Percentiles rank a stretch among this genome's conserved stretches.
Conservation (phyloP, 768 basidiomycete genomes). For the Mycena chlorophos region DNA sequence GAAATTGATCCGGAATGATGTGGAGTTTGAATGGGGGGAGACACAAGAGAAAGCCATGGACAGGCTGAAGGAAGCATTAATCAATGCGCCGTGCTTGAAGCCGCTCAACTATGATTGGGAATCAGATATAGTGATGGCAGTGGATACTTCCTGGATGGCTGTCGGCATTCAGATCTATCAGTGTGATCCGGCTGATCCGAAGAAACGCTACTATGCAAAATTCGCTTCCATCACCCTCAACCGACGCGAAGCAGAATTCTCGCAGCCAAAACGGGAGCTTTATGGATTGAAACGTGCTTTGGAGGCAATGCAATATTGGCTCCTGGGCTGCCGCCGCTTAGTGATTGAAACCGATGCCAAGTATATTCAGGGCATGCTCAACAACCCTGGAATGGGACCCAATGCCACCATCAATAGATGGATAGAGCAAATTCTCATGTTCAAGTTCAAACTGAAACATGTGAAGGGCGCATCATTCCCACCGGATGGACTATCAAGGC, state of each 20-base stretch:
- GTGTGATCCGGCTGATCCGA: slow-evolving; percentile 4
- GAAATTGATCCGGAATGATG: not conserved
- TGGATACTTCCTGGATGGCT: too few species aligned
- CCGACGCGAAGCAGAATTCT: slow-evolving; percentile 10
- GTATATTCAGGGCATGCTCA: slow-evolving; percentile 24
- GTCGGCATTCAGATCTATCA: slow-evolving; percentile 21
- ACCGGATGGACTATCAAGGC: slow-evolving; percentile 24
- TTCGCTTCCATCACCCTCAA: slow-evolving; percentile 31
- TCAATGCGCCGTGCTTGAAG: too few species aligned
- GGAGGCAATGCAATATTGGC: slow-evolving; percentile 7
- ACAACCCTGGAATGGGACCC: slow-evolving; percentile 20
- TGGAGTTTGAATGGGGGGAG: not conserved
- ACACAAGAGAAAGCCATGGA: slow-evolving; percentile 1
- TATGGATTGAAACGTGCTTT: slow-evolving; percentile 24
- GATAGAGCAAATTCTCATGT: slow-evolving; percentile 24
- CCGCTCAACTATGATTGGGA: too few species aligned
- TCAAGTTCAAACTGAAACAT: slow-evolving; percentile 22
- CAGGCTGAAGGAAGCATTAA: not conserved
- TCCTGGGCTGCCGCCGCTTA: slow-evolving; percentile 20
- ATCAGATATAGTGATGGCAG: too few species aligned
- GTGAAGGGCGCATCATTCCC: slow-evolving; percentile 11
- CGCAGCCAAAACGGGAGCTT: slow-evolving; percentile 31
- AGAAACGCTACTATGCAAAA: slow-evolving; percentile 15
- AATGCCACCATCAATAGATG: slow-evolving; percentile 27
- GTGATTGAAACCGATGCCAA: slow-evolving; percentile 25